Base-by-base conservation (phyloP, 805 yeast genomes). In the Ogataea methanolica region DNA sequence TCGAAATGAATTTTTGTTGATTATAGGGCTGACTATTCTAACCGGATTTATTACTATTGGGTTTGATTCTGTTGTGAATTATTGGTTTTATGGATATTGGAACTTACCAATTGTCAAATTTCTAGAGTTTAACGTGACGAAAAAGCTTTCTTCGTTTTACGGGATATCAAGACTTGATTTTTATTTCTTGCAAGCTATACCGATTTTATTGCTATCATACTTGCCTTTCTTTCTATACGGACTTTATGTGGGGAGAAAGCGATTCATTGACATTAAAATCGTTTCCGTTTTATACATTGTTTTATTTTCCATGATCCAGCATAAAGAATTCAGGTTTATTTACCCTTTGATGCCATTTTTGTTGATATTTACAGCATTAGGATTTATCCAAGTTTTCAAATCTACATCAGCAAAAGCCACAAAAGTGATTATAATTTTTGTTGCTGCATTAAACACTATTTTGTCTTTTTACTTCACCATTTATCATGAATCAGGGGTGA, bases 311-410 rank as follows among this genome's bases (percentile, higher is more conserved):
- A 44, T 71, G 2, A 76, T 94, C 17, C 70, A 76, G 11, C 99
- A 94, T 65, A 94, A 94, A 61, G 99, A 94, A 62, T 86, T 90
- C 56, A 75, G 99, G 41, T 94, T 94, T 63, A 73, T 95, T 16
- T 89, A 84, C 56, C 96, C 95, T 2, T 61, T 94, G 44, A 82
- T 87, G 67, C 97, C 99, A 1, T 57, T 88, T 2, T 66, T 89
- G 51, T 70, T 85, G 15, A 46, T 79, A 1, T 62, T 81, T 21
- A 63, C 83, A 0, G 75, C 87, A 0, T 60, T 63, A 35, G 76
- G 77, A 1, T 51, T 67, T 11, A 35, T 46, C 3, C 40, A 51
- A 16, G 6, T 57, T 5, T 35, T 50, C 1, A 35, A 39, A 33
- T 44, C n/a, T 16, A n/a, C 47, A 2, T 46, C 57, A 2, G 19